Base-by-base conservation (phyloP, 257 asterid species). In the Ajuga chamaepitys region DNA sequence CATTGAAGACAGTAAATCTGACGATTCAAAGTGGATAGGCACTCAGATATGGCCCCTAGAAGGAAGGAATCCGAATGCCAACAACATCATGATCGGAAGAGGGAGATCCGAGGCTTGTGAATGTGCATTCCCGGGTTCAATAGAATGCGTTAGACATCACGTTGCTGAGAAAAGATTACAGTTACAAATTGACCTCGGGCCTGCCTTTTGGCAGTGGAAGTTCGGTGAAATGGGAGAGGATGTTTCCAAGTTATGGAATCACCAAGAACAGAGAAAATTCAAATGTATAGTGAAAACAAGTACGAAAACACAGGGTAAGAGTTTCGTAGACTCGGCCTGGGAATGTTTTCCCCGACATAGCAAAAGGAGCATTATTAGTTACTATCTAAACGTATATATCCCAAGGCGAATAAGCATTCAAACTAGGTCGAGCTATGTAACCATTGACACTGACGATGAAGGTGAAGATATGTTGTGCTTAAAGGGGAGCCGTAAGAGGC, bases 181-280 rank as follows among this genome's bases (percentile, higher is more conserved):
- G 16, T n/a, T 75, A n/a, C 37, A 64, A 46, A 55, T 42, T 12
- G 70, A 70, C 14, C 66, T 75, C 2, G 80, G 80, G 34, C 40
- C 59, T 0, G 52, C 26, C 51, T 68, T 75, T 30, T 68, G 78
- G 72, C 62, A 41, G 21, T 76, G 79, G 81, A 73, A 63, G 62
- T 66, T 79, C 10, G 70, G 66, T 42, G 47, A 37, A 51, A 75
- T 75, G 84, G 81, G 81, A 20, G 84, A 75, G 25, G 72, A 72
- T 34, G 75, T 58, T 35, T 69, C 79, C 11, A 66, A 65, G 70
- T 20, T 59, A 22, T 79, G 84, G 84, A 79, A 22, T 32, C 38
- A 6, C 4, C 35, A 73, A n/a, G 81, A 79, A 41, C 63, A 72
- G 21, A 69, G 20, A 55, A 73, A 48, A 37, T 68, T 68, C 18